Evolutionary conservation across 2,329 filamentous ascomycete species (phyloP), one percentile per base, ranked within the genome.

Genomic region (Metarhizium rileyi): DNA sequence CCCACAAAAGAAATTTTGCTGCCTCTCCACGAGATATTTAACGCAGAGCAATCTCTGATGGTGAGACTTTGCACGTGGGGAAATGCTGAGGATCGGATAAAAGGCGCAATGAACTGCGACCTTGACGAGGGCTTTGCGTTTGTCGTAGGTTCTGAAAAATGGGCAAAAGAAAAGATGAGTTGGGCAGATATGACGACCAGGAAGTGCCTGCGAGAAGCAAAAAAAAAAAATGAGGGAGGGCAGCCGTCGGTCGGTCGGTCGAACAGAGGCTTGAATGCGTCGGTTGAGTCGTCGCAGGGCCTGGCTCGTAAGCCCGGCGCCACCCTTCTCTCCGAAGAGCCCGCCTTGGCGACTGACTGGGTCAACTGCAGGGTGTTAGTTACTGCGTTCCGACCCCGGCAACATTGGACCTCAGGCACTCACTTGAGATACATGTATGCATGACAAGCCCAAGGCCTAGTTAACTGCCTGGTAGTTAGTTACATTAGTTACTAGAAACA

Each of bases 201-300:
- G 25, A 42, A 4, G 22, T 25, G 38, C 38, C 9, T 23, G 38
- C 38, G 22, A 23, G 38, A 42, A 42, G 35, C 35, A 55, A 56
- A 56, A 50, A 48, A 54, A 38, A 27, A n/a, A n/a, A n/a, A n/a
- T n/a, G n/a, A n/a, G n/a, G n/a, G n/a, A n/a, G n/a, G n/a, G n/a
- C n/a, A n/a, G n/a, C n/a, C n/a, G n/a, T n/a, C n/a, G n/a, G n/a
- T 2, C 36, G 7, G 41, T 42, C 38, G 22, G 38, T 20, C n/a
- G 2, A 47, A 50, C 8, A 35, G 4, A n/a, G 30, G 7, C n/a
- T n/a, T n/a, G n/a, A n/a, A n/a, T n/a, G n/a, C n/a, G n/a, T n/a
- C n/a, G n/a, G n/a, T n/a, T n/a, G n/a, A n/a, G n/a, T n/a, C n/a
- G n/a, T n/a, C n/a, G n/a, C n/a, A n/a, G n/a, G n/a, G n/a, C n/a